A percentile compares a stretch with the other conserved stretches of the same genome.
Evolutionary conservation across 2,329 filamentous ascomycete genomes (phyloP).

Genomic region (Furcasterigmium furcatum): DNA sequence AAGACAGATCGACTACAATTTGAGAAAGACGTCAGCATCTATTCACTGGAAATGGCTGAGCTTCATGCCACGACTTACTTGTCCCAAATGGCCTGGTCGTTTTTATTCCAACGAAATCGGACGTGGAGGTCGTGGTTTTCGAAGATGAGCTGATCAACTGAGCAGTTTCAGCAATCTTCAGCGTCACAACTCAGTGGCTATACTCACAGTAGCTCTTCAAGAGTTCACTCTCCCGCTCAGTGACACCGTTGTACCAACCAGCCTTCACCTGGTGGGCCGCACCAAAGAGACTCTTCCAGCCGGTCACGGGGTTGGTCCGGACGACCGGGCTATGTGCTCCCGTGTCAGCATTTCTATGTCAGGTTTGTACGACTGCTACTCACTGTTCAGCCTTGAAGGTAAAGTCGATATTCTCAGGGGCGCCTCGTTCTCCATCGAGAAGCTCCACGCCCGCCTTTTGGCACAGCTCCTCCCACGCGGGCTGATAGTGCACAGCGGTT

Average conservation of each 20-base stretch:
- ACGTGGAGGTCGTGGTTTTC: constrained; percentile 49
- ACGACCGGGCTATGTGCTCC: too few relatives aligned
- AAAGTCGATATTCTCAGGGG: constrained; percentile 40
- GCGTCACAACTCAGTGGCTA: not conserved
- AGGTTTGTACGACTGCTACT: too few relatives aligned
- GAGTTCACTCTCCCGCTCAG: constrained; percentile 38
- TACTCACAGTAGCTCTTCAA: constrained; percentile 37
- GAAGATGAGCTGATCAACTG: constrained; percentile 32
- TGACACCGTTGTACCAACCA: constrained; percentile 45
- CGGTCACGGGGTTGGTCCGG: constrained; percentile 59
- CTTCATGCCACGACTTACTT: too few relatives aligned
- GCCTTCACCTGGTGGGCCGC: constrained; percentile 37
- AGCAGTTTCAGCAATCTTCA: too few relatives aligned
- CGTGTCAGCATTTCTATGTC: too few relatives aligned
- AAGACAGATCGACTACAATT: constrained; percentile 49
- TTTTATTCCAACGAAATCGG: constrained; percentile 39
- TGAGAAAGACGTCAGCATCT: too few relatives aligned
- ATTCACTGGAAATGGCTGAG: too few relatives aligned
- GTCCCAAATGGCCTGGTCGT: constrained; percentile 56
- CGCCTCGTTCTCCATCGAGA: constrained; percentile 27
- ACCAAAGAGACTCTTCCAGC: constrained; percentile 51
- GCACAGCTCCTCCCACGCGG: constrained; percentile 31
- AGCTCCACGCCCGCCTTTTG: constrained; percentile 23
- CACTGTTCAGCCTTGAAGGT: constrained; percentile 44
- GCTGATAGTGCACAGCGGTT: constrained; percentile 40